These are phyloP conservation scores for Mucor plumbeus DNA, from an alignment of 371 early-diverging fungal species.

Conservation along the genomic window DNA sequence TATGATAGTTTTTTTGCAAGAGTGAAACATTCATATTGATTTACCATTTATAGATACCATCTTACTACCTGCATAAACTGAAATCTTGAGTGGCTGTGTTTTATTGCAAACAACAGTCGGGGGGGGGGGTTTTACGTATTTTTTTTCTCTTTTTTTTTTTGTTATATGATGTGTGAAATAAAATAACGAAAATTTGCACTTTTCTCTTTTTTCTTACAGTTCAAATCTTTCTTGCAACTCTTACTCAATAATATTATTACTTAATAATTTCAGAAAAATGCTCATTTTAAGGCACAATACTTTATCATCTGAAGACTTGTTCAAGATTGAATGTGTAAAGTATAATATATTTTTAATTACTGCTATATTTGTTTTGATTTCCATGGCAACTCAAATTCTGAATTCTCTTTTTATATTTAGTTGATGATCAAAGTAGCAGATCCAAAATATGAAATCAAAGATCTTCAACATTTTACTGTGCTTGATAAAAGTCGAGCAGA, in stretches of 20 bases:
- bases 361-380: constrained; percentile 1
- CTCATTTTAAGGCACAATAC: constrained; percentile 31
- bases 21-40: constrained; percentile 3
- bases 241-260: neutral
- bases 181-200: constrained; percentile 2
- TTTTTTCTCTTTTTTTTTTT: neutral
- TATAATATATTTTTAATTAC: neutral
- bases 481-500: constrained; percentile 71
- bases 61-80: neutral
- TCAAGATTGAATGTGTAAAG: constrained; percentile 32
- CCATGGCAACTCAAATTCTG: neutral
- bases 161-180: constrained; percentile 6
- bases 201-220: constrained; percentile 2
- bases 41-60: neutral
- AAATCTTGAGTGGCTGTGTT: constrained; percentile 10
- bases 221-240: neutral
- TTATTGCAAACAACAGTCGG: constrained; percentile 5
- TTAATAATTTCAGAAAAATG: constrained; percentile 1
- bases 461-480: constrained; percentile 65
- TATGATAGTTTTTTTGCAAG: neutral
- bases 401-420: neutral
- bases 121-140: neutral
- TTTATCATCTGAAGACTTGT: constrained; percentile 29
- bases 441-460: constrained; percentile 23
- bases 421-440: constrained; percentile 48